Evolutionary conservation across 257 asterid genomes (phyloP), one percentile per base, ranked within the genome.

Genomic region (Solanum lignicaule): DNA sequence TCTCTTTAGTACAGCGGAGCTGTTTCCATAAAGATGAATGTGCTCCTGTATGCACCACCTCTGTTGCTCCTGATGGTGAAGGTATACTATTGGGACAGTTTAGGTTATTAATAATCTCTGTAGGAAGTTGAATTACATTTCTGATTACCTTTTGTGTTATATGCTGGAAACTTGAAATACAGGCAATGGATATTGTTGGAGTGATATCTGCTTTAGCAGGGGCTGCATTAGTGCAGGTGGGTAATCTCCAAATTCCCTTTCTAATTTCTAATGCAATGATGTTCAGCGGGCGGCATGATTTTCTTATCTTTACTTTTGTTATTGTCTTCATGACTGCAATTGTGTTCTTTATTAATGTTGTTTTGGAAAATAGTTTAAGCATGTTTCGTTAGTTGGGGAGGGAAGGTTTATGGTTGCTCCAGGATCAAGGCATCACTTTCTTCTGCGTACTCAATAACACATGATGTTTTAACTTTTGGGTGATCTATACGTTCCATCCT

Each of bases 141-240:
- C 35, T 41, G 27, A 68, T 83, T 88, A 52, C 48, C 85, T 32
- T 68, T 39, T 66, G 85, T 75, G 87, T 86, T 88, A 66, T 86
- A 55, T 62, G 76, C 43, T 75, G 71, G 87, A 60, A 90, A 72
- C 85, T 87, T 90, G 88, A 86, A 88, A 60, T 90, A 87, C 95
- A 97, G 99, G 98, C 96, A 78, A 94, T 95, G 99, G 92, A 95
- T 94, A 82, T 93, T 88, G 88, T 93, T 89, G 99, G 99, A 79
- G 98, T 95, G 58, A 89, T 95, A 88, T 91, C 98, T 89, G 96
- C 98, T 92, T 93, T 96, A 91, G 94, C 93, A 36, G 95, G 98
- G 90, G 99, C 98, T 69, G 99, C 98, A 79, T 60, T 94, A 90
- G 98, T 97, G 90, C 98, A 97, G 98, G 99, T 97, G 91, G 93